phyloP scores from a whole-genome alignment of 805 yeast species.

The Hanseniaspora taiwanica region DNA sequence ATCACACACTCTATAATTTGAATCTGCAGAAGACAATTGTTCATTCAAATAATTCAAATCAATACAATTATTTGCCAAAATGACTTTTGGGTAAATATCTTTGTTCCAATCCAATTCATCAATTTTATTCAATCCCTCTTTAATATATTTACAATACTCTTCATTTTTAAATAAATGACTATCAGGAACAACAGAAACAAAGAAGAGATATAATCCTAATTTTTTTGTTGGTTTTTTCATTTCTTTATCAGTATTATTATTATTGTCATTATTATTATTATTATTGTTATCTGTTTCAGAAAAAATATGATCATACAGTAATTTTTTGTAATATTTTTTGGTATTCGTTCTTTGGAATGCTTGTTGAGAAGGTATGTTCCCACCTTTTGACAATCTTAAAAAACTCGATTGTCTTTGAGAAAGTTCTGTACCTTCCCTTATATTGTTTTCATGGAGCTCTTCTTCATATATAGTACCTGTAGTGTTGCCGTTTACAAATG shows the following conservation, averaged over 20 bases:
- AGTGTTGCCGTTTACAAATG: not conserved
- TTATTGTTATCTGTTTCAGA: not conserved
- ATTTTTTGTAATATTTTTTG: too few relatives aligned
- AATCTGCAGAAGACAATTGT: not conserved
- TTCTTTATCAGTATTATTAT: not conserved
- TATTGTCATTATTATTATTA: not conserved
- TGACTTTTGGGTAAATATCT: not conserved
- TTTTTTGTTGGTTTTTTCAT: not conserved
- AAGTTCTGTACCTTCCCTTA: too few relatives aligned
- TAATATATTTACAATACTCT: not conserved
- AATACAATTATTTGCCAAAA: not conserved
- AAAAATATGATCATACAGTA: too few relatives aligned
- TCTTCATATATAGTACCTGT: not conserved
- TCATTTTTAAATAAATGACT: not conserved
- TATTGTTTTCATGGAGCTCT: too few relatives aligned
- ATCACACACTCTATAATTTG: not conserved
- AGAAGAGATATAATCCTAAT: not conserved
- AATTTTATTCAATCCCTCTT: not conserved
- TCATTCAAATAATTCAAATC: not conserved
- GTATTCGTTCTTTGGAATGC: not conserved
- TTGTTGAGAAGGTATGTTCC: not conserved
- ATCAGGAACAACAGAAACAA: not conserved
- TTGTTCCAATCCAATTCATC: not conserved
- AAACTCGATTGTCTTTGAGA: not conserved
- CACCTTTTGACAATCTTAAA: not conserved